Evolutionary conservation across 2,329 filamentous ascomycete genomes (phyloP).

Genomic region (Xylaria arbuscula): DNA sequence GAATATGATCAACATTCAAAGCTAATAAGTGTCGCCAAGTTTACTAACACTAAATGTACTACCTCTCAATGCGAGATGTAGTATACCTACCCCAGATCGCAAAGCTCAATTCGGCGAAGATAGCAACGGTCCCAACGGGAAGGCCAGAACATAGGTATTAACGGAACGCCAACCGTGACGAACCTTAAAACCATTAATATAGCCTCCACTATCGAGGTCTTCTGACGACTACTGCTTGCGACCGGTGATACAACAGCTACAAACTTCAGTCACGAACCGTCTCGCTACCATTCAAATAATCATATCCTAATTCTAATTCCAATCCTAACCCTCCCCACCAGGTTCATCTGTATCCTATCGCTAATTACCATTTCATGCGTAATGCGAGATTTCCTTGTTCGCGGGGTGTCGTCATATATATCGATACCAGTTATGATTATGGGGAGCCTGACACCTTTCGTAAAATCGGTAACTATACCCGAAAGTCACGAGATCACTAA

Average conservation of each 20-base stretch:
- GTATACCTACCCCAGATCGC: conserved; percentile 6
- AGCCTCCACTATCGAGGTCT: conserved; percentile 32
- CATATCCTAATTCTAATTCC: conserved; percentile 17
- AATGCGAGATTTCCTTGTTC: conserved; percentile 12
- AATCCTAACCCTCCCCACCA: conserved; percentile 11
- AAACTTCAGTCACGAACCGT: conserved; percentile 21
- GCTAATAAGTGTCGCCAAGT: background rate
- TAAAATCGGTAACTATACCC: conserved; percentile 6
- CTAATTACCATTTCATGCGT: conserved; percentile 8
- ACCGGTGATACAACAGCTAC: conserved; percentile 24
- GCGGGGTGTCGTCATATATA: background rate
- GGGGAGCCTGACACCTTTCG: background rate
- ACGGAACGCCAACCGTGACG: conserved; percentile 9
- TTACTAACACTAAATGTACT: background rate
- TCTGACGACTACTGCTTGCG: conserved; percentile 30
- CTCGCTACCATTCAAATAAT: conserved; percentile 25
- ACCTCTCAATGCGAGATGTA: background rate
- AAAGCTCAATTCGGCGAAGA: background rate
- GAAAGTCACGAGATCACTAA: conserved; percentile 31
- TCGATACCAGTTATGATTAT: background rate
- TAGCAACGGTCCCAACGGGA: background rate
- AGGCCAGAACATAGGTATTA: conserved; percentile 25
- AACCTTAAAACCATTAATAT: conserved; percentile 29
- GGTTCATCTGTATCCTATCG: conserved; percentile 15
- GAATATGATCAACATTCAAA: background rate